These are phyloP conservation scores for Begonia fuchsioides DNA, from an alignment of 306 rosid species.

Conservation along the genomic window DNA sequence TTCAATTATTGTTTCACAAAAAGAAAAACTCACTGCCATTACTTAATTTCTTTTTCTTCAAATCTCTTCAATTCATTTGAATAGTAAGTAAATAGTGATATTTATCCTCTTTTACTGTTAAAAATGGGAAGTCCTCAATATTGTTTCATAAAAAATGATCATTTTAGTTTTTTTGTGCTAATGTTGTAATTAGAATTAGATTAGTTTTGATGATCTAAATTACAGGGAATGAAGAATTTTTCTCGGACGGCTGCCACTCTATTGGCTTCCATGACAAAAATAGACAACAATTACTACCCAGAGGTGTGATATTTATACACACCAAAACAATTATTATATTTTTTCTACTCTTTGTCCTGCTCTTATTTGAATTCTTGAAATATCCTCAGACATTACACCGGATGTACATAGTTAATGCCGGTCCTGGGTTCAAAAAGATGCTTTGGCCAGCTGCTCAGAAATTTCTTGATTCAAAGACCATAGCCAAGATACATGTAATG, in stretches of 20 bases:
- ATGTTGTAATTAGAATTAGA: neutral
- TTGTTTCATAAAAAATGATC: no score
- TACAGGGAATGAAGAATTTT: constrained; percentile 93
- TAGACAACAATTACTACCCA: constrained; percentile 79
- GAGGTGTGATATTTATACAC: constrained; percentile 33
- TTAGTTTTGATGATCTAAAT: constrained; percentile 12
- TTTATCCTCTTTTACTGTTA: no score
- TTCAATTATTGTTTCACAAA: no score
- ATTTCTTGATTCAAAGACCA: constrained; percentile 72
- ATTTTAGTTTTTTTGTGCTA: no score
- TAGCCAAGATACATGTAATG: constrained; percentile 75
- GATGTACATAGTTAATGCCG: constrained; percentile 90
- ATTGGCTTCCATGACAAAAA: constrained; percentile 60
- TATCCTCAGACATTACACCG: constrained; percentile 65
- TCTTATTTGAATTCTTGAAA: constrained; percentile 3
- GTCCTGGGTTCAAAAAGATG: constrained; percentile 84
- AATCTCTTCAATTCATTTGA: no score
- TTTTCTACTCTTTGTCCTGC: neutral
- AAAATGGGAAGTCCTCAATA: no score
- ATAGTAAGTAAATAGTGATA: no score
- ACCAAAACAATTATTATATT: neutral
- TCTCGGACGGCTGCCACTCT: constrained; percentile 67
- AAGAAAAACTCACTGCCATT: no score
- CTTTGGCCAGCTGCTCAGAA: constrained; percentile 97
- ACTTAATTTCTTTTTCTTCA: no score